Conservation (phyloP, 2,329 filamentous ascomycete species). For the Penicillium italicum region DNA sequence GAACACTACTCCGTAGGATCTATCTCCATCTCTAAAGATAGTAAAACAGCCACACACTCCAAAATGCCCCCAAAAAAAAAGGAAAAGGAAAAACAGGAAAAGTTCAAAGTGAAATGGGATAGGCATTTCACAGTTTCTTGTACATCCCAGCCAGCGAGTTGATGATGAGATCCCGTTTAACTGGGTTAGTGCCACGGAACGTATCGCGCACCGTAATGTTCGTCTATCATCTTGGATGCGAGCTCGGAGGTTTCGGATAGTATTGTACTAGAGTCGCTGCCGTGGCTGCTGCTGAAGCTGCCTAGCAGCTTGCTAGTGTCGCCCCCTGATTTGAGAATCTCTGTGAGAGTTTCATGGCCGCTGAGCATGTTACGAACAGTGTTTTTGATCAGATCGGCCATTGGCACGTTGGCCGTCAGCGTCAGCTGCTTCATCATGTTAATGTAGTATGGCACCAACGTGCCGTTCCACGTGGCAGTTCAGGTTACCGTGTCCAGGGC, state of each 20-base stretch:
- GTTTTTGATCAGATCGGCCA: slow-evolving; percentile 29
- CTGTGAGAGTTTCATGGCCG: slow-evolving; percentile 12
- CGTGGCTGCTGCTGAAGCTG: neutral
- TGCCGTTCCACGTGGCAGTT: slow-evolving; percentile 30
- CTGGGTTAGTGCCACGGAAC: neutral
- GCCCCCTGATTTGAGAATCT: slow-evolving; percentile 4
- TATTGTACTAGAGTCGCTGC: neutral
- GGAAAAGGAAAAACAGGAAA: no score
- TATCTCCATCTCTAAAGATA: neutral
- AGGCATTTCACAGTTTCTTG: neutral
- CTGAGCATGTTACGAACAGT: slow-evolving; percentile 26
- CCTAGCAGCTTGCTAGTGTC: slow-evolving; percentile 7
- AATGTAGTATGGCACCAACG: slow-evolving; percentile 35
- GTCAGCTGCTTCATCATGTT: slow-evolving; percentile 31
- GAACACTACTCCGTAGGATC: neutral
- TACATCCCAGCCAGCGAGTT: neutral
- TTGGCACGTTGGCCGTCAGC: slow-evolving; percentile 28
- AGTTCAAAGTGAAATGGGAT: neutral
- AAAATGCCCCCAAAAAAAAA: neutral
- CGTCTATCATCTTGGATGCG: slow-evolving; percentile 13
- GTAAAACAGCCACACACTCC: neutral
- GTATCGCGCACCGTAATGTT: neutral
- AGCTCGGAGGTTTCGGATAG: neutral
- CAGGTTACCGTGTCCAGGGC: slow-evolving; percentile 27
- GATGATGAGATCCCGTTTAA: slow-evolving; percentile 3